These are phyloP conservation scores for Angomonas deanei DNA, from an alignment of 208 protist genomes.

Conservation along the genomic window DNA sequence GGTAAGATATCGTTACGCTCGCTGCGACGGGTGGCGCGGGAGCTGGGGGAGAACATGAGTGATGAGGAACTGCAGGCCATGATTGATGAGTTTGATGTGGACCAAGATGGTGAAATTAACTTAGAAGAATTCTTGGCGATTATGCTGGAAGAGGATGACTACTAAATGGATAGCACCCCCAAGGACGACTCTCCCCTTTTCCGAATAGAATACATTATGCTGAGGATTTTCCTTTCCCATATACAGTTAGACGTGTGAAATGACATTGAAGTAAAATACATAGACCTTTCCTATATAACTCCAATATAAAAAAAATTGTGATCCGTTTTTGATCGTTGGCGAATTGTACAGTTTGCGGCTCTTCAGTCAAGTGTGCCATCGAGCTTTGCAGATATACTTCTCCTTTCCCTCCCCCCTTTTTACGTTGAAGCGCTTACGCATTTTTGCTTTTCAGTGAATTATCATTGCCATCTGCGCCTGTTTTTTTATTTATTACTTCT, in stretches of 20 bases:
- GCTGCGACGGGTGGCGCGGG: conserved; percentile 89
- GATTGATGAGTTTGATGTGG: conserved; percentile 96
- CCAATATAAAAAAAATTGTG: no score
- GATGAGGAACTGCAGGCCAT: conserved; percentile 97
- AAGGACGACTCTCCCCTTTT: background rate
- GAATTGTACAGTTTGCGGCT: no score
- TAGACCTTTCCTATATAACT: no score
- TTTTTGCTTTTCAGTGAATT: background rate
- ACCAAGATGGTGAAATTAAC: conserved; percentile 95
- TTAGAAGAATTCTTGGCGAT: conserved; percentile 94
- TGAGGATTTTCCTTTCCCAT: no score
- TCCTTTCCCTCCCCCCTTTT: no score
- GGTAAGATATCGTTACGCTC: conserved; percentile 93
- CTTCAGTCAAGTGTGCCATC: no score
- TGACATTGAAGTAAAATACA: no score
- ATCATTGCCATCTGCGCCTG: background rate
- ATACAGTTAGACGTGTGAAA: no score
- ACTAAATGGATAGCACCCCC: conserved; percentile 20
- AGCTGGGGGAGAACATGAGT: conserved; percentile 94
- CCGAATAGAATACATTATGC: background rate
- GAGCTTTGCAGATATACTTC: no score
- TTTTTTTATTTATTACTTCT: no score
- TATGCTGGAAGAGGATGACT: conserved; percentile 93
- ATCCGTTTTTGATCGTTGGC: no score
- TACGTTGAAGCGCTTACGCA: no score